Evolutionary conservation across 768 basidiomycete genomes (phyloP).

Genomic region (Naganishia friedmannii): DNA sequence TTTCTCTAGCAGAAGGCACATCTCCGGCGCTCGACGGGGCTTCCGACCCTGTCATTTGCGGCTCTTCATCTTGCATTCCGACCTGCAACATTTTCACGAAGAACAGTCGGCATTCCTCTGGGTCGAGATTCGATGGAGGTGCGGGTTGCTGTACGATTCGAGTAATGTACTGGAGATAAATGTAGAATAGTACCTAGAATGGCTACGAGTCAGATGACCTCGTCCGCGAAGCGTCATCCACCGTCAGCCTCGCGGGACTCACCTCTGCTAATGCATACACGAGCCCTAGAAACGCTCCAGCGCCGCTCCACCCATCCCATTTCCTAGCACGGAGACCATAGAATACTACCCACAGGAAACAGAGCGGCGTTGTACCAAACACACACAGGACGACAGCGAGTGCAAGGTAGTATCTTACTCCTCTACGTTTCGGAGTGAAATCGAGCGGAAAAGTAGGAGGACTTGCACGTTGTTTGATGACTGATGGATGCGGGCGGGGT

Average conservation of each 20-base stretch:
- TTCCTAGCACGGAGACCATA: conserved; percentile 3
- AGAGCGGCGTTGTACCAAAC: neutral
- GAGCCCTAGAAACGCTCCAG: neutral
- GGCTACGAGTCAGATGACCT: neutral
- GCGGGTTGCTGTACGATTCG: conserved; percentile 19
- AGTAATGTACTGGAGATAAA: conserved; percentile 20
- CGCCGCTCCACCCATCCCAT: conserved; percentile 2
- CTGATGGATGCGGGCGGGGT: neutral
- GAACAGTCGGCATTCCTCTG: conserved; percentile 23
- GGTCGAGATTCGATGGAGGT: conserved; percentile 22
- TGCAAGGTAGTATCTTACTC: conserved; percentile 6
- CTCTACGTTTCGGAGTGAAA: neutral
- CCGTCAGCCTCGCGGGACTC: neutral
- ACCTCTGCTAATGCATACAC: conserved; percentile 9
- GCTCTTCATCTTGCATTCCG: conserved; percentile 11
- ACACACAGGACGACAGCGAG: neutral
- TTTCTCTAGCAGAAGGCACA: neutral
- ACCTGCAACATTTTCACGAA: conserved; percentile 28
- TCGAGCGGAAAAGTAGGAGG: conserved; percentile 13
- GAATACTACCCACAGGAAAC: neutral
- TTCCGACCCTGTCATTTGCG: neutral
- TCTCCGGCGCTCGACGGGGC: neutral
- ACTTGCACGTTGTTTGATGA: neutral
- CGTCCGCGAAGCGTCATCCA: neutral
- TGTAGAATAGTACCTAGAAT: conserved; percentile 7